Base-by-base conservation (phyloP, 768 basidiomycete genomes). In the Agaricus subrufescens region DNA sequence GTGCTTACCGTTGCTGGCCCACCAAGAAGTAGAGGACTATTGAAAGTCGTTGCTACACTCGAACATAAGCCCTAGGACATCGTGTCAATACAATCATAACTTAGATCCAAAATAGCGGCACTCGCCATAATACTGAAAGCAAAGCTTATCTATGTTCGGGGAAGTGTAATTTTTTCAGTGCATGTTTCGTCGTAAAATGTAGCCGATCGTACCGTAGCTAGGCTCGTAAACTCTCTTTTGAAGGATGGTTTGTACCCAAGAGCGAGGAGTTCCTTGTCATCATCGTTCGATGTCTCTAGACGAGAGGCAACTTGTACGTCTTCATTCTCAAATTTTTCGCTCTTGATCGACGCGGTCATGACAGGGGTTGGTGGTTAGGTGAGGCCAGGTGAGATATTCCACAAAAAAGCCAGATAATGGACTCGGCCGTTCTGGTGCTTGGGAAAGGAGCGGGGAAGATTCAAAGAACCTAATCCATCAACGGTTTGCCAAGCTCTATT, bases 141-240 rank as follows among this genome's bases (percentile, higher is more conserved):
- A 67, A 87, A 89, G 64, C 83, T 83, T 51, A 86, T 86, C 84
- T 86, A 58, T 30, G 47, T 38, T 48, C 15, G 45, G 46, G 1
- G 2, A 51, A 60, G n/a, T 52, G 19, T 19, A 19, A 25, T 25
- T 26, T 52, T 9, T 64, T 34, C 34, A 34, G 23, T 30, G 23
- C 54, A 8, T 65, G 23, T 37, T 19, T 15, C 15, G 40, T 34
- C 43, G 25, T 7, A 31, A 25, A 30, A 30, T 43, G 25, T 12
- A 23, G 23, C 9, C 46, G 39, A 11, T 63, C 82, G 58, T 60
- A 87, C 86, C 58, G 87, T 89, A n/a, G 87, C 86, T 31, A 91
- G 69, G 64, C 89, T 90, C 6, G 87, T 83, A 63, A 94, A 94
- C 75, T 94, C 91, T 56, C 91, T 79, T 68, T 83, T 85, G 76